Conservation (phyloP, 192 early-diverging fungal species). For the Gaertneriomyces semiglobifer region DNA sequence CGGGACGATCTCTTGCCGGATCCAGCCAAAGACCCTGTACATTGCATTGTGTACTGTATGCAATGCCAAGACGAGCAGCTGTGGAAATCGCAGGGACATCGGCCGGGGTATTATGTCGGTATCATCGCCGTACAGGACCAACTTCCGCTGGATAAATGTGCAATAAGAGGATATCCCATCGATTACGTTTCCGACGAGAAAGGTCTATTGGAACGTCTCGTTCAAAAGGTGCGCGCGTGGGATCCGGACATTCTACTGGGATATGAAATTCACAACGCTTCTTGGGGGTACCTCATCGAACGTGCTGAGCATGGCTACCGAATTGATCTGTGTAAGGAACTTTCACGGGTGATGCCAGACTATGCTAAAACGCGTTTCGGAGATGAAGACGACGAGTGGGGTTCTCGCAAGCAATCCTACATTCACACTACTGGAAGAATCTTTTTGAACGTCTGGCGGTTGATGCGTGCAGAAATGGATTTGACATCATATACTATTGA, state of each 20-base stretch:
- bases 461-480: conserved; percentile 73
- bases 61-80: conserved; percentile 45
- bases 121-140: conserved; percentile 42
- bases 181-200: conserved; percentile 53
- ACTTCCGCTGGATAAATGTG: conserved; percentile 30
- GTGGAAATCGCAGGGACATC: conserved; percentile 46
- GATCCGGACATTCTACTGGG: conserved; percentile 89
- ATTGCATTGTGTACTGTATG: conserved; percentile 66
- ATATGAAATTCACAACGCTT: conserved; percentile 78
- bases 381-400: conserved; percentile 51
- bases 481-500: conserved; percentile 79
- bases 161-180: conserved; percentile 29
- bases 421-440: conserved; percentile 72
- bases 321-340: conserved; percentile 39
- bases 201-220: conserved; percentile 55
- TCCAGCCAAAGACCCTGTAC: conserved; percentile 62
- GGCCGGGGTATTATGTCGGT: conserved; percentile 53
- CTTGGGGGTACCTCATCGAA: conserved; percentile 87
- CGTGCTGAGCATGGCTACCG: conserved; percentile 18
- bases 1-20: conserved; percentile 59
- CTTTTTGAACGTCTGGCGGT: conserved; percentile 84
- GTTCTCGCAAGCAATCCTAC: conserved; percentile 58
- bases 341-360: conserved; percentile 46
- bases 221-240: conserved; percentile 49
- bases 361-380: conserved; percentile 38